Evolutionary conservation across 345 rosid species (phyloP).

Genomic region (Arabidopsis suecica): DNA sequence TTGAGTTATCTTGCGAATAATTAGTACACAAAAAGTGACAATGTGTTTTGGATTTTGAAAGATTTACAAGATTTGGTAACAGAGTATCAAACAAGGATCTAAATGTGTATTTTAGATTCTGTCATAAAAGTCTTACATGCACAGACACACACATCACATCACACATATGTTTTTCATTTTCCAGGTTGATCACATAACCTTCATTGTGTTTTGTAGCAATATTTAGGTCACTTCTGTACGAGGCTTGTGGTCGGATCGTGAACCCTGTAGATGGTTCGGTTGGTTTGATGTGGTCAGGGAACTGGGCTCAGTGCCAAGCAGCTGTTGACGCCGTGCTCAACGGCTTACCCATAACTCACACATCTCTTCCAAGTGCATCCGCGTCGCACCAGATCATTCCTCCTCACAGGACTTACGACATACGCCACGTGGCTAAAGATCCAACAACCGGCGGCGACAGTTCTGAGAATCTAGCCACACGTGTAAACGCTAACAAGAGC

Average conservation of each 20-base stretch:
- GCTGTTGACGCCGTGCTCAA: conserved; percentile 67
- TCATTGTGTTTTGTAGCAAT: conserved; percentile 35
- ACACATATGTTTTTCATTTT: conserved; percentile 1
- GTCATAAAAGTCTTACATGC: conserved; percentile 27
- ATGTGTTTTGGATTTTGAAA: background rate
- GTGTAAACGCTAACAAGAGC: conserved; percentile 39
- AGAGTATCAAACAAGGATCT: conserved; percentile 13
- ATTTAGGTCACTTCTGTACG: conserved; percentile 57
- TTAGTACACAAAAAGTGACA: background rate
- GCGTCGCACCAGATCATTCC: conserved; percentile 46
- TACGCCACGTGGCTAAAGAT: conserved; percentile 66
- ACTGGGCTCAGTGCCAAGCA: conserved; percentile 62
- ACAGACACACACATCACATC: conserved; percentile 15
- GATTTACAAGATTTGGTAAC: background rate
- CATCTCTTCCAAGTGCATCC: conserved; percentile 39
- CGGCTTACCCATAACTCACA: conserved; percentile 49
- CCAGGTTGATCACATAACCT: conserved; percentile 45
- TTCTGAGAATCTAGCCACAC: conserved; percentile 31
- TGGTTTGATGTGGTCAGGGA: conserved; percentile 46
- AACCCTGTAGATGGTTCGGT: conserved; percentile 55
- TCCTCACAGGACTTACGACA: conserved; percentile 59
- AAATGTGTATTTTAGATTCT: background rate
- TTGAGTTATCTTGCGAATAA: background rate
- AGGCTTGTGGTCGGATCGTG: conserved; percentile 50
- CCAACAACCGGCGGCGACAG: conserved; percentile 34